Evolutionary conservation across 2,329 filamentous ascomycete species (phyloP).

Genomic region (Diaporthe sp.): DNA sequence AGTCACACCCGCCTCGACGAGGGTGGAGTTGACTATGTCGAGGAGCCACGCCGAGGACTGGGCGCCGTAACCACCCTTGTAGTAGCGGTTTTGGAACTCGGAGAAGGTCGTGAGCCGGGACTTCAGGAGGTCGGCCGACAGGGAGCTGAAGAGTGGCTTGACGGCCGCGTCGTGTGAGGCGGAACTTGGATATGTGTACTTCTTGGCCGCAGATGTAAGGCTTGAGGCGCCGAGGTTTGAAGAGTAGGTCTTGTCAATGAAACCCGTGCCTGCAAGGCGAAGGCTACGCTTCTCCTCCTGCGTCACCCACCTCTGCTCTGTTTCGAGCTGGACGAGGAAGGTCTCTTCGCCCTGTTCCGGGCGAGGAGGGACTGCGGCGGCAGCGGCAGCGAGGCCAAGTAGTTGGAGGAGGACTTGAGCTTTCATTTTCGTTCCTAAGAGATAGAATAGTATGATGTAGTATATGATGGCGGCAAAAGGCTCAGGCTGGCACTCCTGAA

Average conservation of each 20-base stretch:
- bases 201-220: conserved; percentile 10
- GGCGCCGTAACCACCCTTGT: conserved; percentile 73
- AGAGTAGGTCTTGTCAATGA: conserved; percentile 31
- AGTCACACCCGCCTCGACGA: conserved; percentile 68
- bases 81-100: conserved; percentile 77
- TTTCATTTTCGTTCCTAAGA: neutral
- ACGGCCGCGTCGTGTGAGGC: neutral
- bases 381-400: conserved; percentile 8
- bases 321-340: conserved; percentile 26
- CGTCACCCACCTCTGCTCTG: conserved; percentile 22
- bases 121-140: conserved; percentile 22
- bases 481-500: neutral
- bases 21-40: conserved; percentile 72
- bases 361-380: conserved; percentile 1
- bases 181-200: conserved; percentile 9
- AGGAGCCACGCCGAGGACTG: conserved; percentile 83
- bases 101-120: conserved; percentile 71
- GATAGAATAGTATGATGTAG: neutral
- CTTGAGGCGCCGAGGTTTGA: conserved; percentile 4
- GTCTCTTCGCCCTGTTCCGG: conserved; percentile 8
- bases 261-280: conserved; percentile 6
- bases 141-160: conserved; percentile 10
- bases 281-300: conserved; percentile 24
- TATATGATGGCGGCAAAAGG: neutral
- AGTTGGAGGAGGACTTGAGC: conserved; percentile 1